Evolutionary conservation across 1,139 yeast species (phyloP), one percentile per base, ranked within the genome.

Genomic region (Petasospora fabianii): DNA sequence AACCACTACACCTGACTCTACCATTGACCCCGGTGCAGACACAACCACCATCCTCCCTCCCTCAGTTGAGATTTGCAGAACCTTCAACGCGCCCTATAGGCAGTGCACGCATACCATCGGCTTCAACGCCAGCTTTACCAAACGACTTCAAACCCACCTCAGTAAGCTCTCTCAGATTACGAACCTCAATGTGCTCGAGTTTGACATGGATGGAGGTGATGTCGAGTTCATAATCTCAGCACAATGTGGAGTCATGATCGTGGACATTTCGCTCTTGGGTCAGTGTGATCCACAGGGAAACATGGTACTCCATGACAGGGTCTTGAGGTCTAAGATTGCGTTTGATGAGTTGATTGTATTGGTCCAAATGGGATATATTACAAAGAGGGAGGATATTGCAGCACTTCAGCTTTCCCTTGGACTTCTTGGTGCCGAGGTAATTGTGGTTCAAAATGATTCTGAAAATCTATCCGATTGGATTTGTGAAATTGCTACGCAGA

Each of bases 181-280:
- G 10, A 11, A 12, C 2, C 27, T 49, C 6, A 30, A 37, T 4
- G 28, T 48, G 6, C 13, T 43, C 20, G 54, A 50, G 19, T 34
- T 35, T 21, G 53, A 49, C 2, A 16, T 49, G 27, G 39, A 30
- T 3, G 40, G 33, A 5, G 17, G 15, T 6, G 47, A 44, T 18
- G 49, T 44, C 12, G 54, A 50, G 26, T 41, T 50, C 11, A 20
- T 50, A 6, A 24, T 50, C 6, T 40, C 49, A 0, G 12, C 47
- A 2, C 31, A 21, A 1, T 37, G 38, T 35, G 50, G 46, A 2
- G 27, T 51, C 3, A 26, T 49, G 18, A n/a, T 49, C 2, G 11
- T 51, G 3, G 32, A 42, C 12, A 8, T 38, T 4, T 17, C 33
- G 10, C 4, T 24, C 6, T 24, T 46, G 24, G 42, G 37, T 3